Evolutionary conservation across 2,329 filamentous ascomycete genomes (phyloP), one percentile per base, ranked within the genome.

Genomic region (Pseudogymnoascus sp.): DNA sequence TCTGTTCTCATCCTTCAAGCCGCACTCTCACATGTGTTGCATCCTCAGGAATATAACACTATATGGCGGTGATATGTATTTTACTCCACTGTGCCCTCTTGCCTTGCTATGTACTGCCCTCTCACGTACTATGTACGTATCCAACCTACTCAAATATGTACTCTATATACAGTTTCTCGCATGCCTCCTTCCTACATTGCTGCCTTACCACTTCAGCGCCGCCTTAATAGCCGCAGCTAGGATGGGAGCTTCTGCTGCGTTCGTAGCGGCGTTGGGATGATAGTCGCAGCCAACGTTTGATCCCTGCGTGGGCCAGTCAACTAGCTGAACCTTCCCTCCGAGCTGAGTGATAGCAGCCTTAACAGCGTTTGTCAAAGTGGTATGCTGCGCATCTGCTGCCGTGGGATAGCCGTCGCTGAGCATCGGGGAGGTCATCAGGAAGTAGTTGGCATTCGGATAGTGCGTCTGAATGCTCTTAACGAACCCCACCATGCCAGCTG

Each of bases 231-330:
- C 71, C 2, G 67, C 65, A 10, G 71, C 70, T 10, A 77, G 68
- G 2, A 75, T 60, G 3, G 64, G 64, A 51, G 69, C 76, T 34
- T 71, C 71, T 16, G 68, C 64, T 6, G 71, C 72, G 51, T 79
- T 71, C 4, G 77, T 79, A 4, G 71, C 73, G 6, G 75, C 72
- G 65, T 75, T 78, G 0, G 77, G 77, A 64, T 79, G 77, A 54
- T 77, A 79, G 65, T 79, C 77, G 63, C 77, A 79, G 0, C 75
- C 77, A 6, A 77, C 73, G n/a, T 76, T 75, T 4, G 72, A 68
- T 4, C 69, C 77, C 66, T 80, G 78, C 4, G 70, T 70, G 0
- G 77, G 77, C 71, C 77, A 79, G 65, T 79, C 75, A 4, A 80
- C 76, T 65, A 79, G 72, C 63, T 77, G 70, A 16, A 73, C 71